Conservation (phyloP, 1,139 yeast genomes). For the Zhuliangozyma parablackwelliae region DNA sequence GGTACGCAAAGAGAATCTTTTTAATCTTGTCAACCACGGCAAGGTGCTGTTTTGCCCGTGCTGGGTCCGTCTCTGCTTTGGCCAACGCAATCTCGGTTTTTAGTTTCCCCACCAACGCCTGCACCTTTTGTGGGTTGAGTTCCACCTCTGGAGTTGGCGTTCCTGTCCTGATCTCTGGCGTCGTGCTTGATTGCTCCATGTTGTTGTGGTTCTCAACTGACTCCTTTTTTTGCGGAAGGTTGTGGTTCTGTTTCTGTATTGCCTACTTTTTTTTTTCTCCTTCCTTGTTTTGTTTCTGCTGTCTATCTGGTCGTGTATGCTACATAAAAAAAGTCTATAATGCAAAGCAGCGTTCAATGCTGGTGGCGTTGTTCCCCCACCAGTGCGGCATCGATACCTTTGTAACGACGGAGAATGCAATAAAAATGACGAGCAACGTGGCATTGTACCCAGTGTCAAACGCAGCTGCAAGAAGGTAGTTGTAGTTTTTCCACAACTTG, state of each 20-base stretch:
- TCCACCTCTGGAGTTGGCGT: conserved; percentile 13
- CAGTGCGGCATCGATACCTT: conserved; percentile 35
- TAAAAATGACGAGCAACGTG: conserved; percentile 33
- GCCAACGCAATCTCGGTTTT: conserved; percentile 64
- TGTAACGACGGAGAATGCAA: conserved; percentile 28
- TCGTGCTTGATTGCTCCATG: conserved; percentile 1
- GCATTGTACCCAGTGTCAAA: conserved; percentile 48
- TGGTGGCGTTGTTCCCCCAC: conserved; percentile 45
- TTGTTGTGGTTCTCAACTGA: neutral
- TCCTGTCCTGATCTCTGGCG: neutral
- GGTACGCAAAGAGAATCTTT: conserved; percentile 40
- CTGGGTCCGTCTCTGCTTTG: conserved; percentile 44
- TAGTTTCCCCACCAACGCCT: conserved; percentile 21
- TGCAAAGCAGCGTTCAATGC: conserved; percentile 43
- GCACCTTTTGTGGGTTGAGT: conserved; percentile 11
- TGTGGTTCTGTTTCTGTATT: no score
- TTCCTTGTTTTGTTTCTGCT: no score
- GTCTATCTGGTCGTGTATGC: neutral
- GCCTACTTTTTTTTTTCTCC: no score
- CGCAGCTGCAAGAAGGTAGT: conserved; percentile 47
- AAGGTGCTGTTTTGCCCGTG: conserved; percentile 65
- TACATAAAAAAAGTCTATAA: no score
- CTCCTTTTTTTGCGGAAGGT: no score
- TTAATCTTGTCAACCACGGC: conserved; percentile 66
- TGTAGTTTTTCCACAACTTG: conserved; percentile 37